Conservation (phyloP, 2,329 filamentous ascomycete genomes). For the Diaporthe capsici region DNA sequence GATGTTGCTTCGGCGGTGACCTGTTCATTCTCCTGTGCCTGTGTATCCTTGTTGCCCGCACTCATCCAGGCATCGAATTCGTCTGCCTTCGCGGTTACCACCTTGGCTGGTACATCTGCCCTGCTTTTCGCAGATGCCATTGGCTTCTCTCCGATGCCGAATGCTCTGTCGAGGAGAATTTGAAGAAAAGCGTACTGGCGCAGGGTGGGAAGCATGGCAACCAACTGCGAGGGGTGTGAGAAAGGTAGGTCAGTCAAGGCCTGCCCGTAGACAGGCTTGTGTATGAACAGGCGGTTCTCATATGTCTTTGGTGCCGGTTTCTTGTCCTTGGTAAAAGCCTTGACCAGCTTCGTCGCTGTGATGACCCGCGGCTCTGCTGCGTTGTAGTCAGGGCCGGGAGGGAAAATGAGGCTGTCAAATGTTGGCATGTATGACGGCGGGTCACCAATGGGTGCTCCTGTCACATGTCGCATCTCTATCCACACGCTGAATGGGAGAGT, state of each 20-base stretch:
- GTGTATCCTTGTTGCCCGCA: slow-evolving; percentile 43
- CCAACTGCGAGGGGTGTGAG: slow-evolving; percentile 81
- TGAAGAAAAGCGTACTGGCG: slow-evolving; percentile 83
- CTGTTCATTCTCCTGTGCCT: slow-evolving; percentile 24
- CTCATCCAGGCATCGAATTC: slow-evolving; percentile 40
- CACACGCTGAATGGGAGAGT: slow-evolving; percentile 77
- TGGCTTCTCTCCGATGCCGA: slow-evolving; percentile 57
- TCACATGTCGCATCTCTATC: slow-evolving; percentile 71
- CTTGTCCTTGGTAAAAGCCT: slow-evolving; percentile 54
- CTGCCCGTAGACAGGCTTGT: slow-evolving; percentile 80
- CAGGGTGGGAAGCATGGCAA: slow-evolving; percentile 80
- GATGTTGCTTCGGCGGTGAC: slow-evolving; percentile 39
- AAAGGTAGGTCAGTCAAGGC: slow-evolving; percentile 79
- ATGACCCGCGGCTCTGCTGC: slow-evolving; percentile 72
- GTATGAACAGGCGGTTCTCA: slow-evolving; percentile 75
- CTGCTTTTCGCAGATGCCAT: slow-evolving; percentile 43
- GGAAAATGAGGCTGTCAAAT: slow-evolving; percentile 72
- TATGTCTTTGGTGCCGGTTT: slow-evolving; percentile 56
- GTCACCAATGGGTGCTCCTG: slow-evolving; percentile 60
- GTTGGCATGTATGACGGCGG: slow-evolving; percentile 61
- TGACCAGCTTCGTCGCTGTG: slow-evolving; percentile 61
- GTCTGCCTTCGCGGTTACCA: slow-evolving; percentile 38
- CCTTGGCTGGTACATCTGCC: slow-evolving; percentile 37
- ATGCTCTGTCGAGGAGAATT: slow-evolving; percentile 73
- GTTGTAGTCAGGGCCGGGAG: slow-evolving; percentile 65